A percentile compares a stretch with the other conserved stretches of the same genome.
Conservation (phyloP, 495 filamentous ascomycete genomes). For the Hypoxylon perforatum region DNA sequence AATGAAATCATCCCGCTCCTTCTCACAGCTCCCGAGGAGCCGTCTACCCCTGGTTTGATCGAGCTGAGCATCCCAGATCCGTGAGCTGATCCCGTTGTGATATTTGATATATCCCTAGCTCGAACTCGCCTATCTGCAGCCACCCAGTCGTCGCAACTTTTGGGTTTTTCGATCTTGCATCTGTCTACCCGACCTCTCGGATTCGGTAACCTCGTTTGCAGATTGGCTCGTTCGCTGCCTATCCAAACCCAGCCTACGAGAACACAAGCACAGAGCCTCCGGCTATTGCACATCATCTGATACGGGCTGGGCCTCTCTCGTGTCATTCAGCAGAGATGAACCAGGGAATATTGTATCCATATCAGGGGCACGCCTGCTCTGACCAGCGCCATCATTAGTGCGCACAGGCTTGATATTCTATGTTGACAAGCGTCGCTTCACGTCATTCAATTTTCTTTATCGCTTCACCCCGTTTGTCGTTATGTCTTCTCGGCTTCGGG, state of each 20-base stretch:
- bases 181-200: slow-evolving; percentile 31
- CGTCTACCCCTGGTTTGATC: slow-evolving; percentile 35
- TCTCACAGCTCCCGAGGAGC: slow-evolving; percentile 27
- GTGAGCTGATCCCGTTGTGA: slow-evolving; percentile 33
- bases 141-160: slow-evolving; percentile 37
- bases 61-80: slow-evolving; percentile 27
- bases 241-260: slow-evolving; percentile 7
- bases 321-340: slow-evolving; percentile 33
- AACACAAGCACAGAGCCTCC: slow-evolving; percentile 26
- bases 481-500: slow-evolving; percentile 52
- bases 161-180: slow-evolving; percentile 31
- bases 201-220: slow-evolving; percentile 41
- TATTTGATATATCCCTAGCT: slow-evolving; percentile 38
- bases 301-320: slow-evolving; percentile 5
- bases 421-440: slow-evolving; percentile 31
- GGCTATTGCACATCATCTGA: slow-evolving; percentile 12
- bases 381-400: slow-evolving; percentile 18
- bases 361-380: slow-evolving; percentile 28
- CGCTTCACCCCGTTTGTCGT: slow-evolving; percentile 20
- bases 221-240: slow-evolving; percentile 24
- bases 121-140: slow-evolving; percentile 37
- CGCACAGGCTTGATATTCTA: slow-evolving; percentile 3
- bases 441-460: slow-evolving; percentile 3
- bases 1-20: slow-evolving; percentile 40
- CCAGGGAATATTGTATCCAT: slow-evolving; percentile 19